Evolutionary conservation across 768 basidiomycete genomes (phyloP).

Genomic region (Dentipellis fragilis): DNA sequence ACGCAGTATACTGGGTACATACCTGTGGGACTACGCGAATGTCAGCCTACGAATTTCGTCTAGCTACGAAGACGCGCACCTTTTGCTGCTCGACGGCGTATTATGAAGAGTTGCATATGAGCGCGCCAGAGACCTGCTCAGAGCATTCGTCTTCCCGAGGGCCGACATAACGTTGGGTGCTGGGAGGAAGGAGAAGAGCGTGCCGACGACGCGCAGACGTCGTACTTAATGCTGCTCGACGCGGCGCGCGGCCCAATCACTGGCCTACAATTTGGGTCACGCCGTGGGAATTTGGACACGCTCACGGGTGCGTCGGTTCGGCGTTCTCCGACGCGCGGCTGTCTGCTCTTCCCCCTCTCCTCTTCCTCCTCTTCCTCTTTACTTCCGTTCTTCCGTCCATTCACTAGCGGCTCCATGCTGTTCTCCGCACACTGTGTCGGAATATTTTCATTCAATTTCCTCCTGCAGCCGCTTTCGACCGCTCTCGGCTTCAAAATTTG

Average conservation of each 20-base stretch:
- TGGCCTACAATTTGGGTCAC: constrained; percentile 13
- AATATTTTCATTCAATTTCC: no score
- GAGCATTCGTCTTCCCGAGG: neutral
- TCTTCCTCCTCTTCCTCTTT: neutral
- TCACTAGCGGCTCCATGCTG: neutral
- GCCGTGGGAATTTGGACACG: constrained; percentile 11
- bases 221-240: neutral
- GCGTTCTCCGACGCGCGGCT: neutral
- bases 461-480: no score
- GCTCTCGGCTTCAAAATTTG: no score
- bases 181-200: neutral
- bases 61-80: constrained; percentile 4
- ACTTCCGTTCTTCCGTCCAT: no score
- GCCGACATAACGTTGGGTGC: neutral
- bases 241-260: constrained; percentile 1
- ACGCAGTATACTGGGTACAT: neutral
- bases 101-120: constrained; percentile 10
- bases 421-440: neutral
- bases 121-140: constrained; percentile 5
- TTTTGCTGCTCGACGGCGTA: constrained; percentile 2
- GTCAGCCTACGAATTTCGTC: neutral
- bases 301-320: no score
- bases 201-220: neutral
- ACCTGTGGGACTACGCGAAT: constrained; percentile 13
- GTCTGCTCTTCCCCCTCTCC: neutral